Conservation (phyloP, 208 protist genomes). For the Wallacemonas sp. region DNA sequence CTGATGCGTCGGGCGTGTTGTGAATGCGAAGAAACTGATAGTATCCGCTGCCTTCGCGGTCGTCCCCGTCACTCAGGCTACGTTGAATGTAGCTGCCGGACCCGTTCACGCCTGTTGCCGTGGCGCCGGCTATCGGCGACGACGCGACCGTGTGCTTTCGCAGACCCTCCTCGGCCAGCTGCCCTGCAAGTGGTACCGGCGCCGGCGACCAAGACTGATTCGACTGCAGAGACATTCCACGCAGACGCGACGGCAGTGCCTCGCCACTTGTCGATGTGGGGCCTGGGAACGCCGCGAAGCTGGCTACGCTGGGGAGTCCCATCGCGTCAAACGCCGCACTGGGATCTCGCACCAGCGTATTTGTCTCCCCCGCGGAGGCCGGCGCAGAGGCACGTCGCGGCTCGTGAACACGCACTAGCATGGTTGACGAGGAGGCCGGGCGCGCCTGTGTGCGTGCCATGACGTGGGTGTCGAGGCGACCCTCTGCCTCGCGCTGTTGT, state of each 20-base stretch:
- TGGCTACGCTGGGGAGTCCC: no score
- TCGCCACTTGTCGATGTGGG: neutral
- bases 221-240: constrained; percentile 3
- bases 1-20: neutral
- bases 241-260: neutral
- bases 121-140: neutral
- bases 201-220: neutral
- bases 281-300: no score
- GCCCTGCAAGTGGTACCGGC: no score
- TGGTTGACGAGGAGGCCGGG: no score
- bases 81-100: no score
- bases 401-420: no score
- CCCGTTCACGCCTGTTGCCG: no score
- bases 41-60: neutral
- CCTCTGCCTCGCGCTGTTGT: neutral
- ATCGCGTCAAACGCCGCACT: constrained; percentile 5
- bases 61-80: no score
- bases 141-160: no score
- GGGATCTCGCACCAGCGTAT: neutral
- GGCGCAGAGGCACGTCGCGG: no score
- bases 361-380: neutral
- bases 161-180: no score
- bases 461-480: neutral
- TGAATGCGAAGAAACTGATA: neutral
- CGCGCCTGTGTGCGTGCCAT: no score